Percentiles rank a stretch among this genome's conserved stretches.
Evolutionary conservation across 2,329 filamentous ascomycete genomes (phyloP).

Genomic region (Nemania sp.): DNA sequence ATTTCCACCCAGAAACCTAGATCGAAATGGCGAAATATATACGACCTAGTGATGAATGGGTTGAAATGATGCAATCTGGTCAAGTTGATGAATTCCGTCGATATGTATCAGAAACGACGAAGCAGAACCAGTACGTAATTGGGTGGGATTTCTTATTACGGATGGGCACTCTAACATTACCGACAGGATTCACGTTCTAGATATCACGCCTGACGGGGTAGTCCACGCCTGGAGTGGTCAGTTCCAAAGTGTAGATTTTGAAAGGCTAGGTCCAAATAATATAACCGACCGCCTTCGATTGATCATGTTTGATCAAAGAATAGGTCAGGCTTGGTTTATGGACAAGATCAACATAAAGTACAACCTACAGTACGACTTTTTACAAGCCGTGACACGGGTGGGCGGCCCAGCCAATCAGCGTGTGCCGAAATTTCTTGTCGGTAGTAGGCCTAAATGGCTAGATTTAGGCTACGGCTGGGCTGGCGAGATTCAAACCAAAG

Average conservation of each 20-base stretch:
- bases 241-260: too few species aligned
- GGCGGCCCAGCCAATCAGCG: too few species aligned
- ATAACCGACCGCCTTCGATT: background rate
- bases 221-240: background rate
- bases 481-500: background rate
- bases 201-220: background rate
- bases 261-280: background rate
- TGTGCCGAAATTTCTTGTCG: background rate
- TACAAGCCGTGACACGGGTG: background rate
- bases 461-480: background rate
- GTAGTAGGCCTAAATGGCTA: background rate
- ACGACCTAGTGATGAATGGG: too few species aligned
- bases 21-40: too few species aligned
- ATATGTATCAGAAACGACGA: background rate
- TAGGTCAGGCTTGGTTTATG: background rate
- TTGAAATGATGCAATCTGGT: too few species aligned
- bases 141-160: background rate
- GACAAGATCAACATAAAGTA: too few species aligned
- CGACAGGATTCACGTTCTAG: background rate
- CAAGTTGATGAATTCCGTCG: too few species aligned
- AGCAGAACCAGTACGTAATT: background rate
- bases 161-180: background rate
- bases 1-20: too few species aligned
- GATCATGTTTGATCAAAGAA: background rate
- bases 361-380: background rate